Evolutionary conservation across 163 green algal species (phyloP), one percentile per base, ranked within the genome.

Genomic region (Volvox carteri): DNA sequence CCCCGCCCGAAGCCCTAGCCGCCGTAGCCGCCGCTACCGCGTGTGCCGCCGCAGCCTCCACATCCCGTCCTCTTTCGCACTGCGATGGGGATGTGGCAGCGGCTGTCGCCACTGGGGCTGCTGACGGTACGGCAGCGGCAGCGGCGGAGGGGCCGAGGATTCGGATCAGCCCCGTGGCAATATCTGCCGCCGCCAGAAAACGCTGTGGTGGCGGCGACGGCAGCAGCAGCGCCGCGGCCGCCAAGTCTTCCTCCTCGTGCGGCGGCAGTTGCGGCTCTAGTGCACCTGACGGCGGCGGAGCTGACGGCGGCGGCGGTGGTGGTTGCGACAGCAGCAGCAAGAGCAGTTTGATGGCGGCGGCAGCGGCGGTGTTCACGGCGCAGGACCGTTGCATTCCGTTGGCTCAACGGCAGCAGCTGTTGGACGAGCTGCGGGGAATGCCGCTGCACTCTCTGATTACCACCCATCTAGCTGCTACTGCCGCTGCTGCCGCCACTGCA

Each of bases 361-460:
- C 68, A 14, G 74, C 42, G 1, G 81, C 65, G 3, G 48, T 87
- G 19, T 72, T 87, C 81, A 87, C 67, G 1, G 70, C 72, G 23
- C 67, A 58, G 9, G 90, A 93, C 68, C 79, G 89, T 42, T 95
- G 92, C 50, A 84, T 93, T 74, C 91, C 93, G 6, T 62, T 84
- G 50, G 88, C 74, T 6, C 78, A 90, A 23, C 56, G 90, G 35
- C 73, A 92, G 75, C 85, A 90, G 41, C 74, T 95, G 86, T 89
- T 95, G 86, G 75, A 72, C 56, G 93, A 95, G 88, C 74, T 95
- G 68, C 70, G 72, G 0, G 90, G 68, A 7, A 93, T 92, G 76
- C 90, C 91, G 23, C 75, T 95, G 85, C 88, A 92, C 58, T 74
- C 21, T 25, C 41, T 83, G 0, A 28, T 84, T 41, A n/a, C 23